Evolutionary conservation across 169 alveolate species (phyloP).

Genomic region (Cryptosporidium canis): DNA sequence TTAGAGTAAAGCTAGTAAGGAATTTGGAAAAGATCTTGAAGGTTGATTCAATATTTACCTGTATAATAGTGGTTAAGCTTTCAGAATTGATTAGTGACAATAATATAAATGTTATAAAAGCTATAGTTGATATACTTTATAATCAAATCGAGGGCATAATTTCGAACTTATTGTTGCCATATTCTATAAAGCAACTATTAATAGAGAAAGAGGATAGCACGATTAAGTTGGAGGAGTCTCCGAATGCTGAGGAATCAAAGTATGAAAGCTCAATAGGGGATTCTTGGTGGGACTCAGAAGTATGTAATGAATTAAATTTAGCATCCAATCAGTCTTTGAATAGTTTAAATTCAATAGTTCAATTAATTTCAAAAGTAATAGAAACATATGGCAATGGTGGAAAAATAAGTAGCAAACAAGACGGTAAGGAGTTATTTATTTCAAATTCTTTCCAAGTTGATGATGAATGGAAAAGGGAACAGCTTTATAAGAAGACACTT

Average conservation of each 20-base stretch:
- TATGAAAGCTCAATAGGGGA: not conserved
- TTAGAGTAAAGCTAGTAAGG: not conserved
- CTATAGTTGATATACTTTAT: constrained; percentile 31
- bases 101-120: constrained; percentile 27
- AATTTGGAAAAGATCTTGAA: constrained; percentile 43
- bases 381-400: constrained; percentile 68
- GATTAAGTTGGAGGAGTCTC: not conserved
- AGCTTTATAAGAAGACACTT: constrained; percentile 12
- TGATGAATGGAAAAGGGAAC: constrained; percentile 3
- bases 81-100: constrained; percentile 6
- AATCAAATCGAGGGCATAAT: constrained; percentile 37
- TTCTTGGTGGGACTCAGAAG: constrained; percentile 62
- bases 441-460: not conserved
- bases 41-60: constrained; percentile 31
- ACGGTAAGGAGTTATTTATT: not conserved
- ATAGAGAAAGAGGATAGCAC: constrained; percentile 13
- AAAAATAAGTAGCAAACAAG: not conserved
- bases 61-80: not conserved
- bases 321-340: constrained; percentile 7
- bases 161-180: constrained; percentile 41
- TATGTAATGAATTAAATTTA: constrained; percentile 2
- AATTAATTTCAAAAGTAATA: constrained; percentile 9
- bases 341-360: not conserved
- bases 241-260: not conserved
- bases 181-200: constrained; percentile 15